These are phyloP conservation scores for Candida pseudoviswanathii DNA, from an alignment of 1,139 yeast genomes.

Conservation along the genomic window DNA sequence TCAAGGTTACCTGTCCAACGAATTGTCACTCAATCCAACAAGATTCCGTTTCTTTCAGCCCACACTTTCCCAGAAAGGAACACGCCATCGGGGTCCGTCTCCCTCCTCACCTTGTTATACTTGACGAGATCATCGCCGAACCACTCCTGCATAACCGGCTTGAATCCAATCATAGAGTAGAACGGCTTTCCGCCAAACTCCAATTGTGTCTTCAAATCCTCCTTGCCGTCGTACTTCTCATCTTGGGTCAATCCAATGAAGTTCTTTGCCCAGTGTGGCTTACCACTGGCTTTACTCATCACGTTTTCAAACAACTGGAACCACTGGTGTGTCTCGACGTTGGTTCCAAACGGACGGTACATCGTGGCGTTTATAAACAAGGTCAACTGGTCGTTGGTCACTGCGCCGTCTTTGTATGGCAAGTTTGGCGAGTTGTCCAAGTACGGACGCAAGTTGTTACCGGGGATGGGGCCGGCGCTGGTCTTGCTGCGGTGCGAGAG, in stretches of 20 bases:
- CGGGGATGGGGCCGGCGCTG: conserved; percentile 74
- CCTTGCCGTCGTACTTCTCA: conserved; percentile 24
- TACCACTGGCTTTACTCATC: conserved; percentile 78
- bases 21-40: conserved; percentile 26
- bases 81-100: conserved; percentile 79
- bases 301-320: conserved; percentile 79
- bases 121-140: conserved; percentile 68
- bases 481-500: conserved; percentile 36
- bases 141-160: conserved; percentile 71
- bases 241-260: conserved; percentile 63
- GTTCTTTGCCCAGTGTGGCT: conserved; percentile 99
- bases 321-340: conserved; percentile 81
- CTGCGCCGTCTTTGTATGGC: conserved; percentile 53
- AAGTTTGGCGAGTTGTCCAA: conserved; percentile 77
- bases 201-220: conserved; percentile 39
- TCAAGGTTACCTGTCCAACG: background rate
- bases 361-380: conserved; percentile 91
- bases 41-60: conserved; percentile 79
- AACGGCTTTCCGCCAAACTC: conserved; percentile 51
- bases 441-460: conserved; percentile 79
- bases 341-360: conserved; percentile 85
- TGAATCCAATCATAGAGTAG: conserved; percentile 82
- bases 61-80: conserved; percentile 78
- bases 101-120: conserved; percentile 62
- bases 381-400: conserved; percentile 79